phyloP scores from a whole-genome alignment of 441 rosid species.

The Manihot esculenta region DNA sequence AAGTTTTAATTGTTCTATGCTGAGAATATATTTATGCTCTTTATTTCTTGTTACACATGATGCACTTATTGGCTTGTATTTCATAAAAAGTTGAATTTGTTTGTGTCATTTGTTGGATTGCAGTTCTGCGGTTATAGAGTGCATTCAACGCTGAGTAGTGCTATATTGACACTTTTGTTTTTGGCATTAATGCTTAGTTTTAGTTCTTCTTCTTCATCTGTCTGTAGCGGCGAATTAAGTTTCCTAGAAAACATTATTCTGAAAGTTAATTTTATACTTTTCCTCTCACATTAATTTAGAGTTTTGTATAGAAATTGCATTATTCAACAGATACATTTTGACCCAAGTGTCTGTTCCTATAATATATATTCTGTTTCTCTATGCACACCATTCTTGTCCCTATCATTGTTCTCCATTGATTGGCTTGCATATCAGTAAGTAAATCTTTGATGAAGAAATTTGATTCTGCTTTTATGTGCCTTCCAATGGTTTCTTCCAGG shows the following conservation, averaged over 20 bases:
- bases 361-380: background rate
- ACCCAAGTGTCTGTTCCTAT: background rate
- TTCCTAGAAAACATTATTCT: background rate
- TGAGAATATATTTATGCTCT: background rate
- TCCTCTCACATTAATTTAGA: background rate
- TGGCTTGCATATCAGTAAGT: constrained; percentile 4
- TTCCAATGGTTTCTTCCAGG: constrained; percentile 51
- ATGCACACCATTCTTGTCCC: background rate
- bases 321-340: background rate
- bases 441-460: background rate
- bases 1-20: background rate
- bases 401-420: background rate
- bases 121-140: background rate
- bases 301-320: background rate
- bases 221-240: background rate
- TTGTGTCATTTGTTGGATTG: background rate
- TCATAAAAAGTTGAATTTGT: background rate
- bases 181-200: too few relatives aligned
- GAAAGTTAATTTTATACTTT: background rate
- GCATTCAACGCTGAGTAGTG: background rate
- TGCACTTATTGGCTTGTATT: background rate
- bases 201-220: background rate
- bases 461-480: constrained; percentile 14
- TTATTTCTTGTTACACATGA: background rate
- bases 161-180: background rate